phyloP scores from a whole-genome alignment of 1,139 yeast species.

The Suhomyces bokatorum region DNA sequence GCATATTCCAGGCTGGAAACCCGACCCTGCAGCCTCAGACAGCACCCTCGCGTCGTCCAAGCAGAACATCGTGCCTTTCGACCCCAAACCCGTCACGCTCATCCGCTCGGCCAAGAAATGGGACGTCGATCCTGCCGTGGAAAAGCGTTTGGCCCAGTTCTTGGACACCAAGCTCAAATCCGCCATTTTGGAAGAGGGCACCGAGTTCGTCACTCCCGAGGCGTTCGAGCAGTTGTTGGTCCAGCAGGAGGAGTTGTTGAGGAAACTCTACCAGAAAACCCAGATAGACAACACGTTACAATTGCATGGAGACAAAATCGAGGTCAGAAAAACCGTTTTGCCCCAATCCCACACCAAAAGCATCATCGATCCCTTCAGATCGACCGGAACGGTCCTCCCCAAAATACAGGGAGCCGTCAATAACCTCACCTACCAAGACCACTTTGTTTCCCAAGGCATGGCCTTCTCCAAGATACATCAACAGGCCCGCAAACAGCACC shows the following conservation, averaged over 20 bases:
- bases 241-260: constrained; percentile 35
- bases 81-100: constrained; percentile 33
- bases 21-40: constrained; percentile 41
- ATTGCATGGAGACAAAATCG: constrained; percentile 46
- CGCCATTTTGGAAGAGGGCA: constrained; percentile 44
- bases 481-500: constrained; percentile 65
- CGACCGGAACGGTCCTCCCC: constrained; percentile 40
- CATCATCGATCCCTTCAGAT: constrained; percentile 43
- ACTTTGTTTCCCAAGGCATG: constrained; percentile 73
- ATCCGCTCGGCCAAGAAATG: constrained; percentile 20
- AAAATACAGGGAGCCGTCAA: constrained; percentile 41
- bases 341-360: constrained; percentile 47
- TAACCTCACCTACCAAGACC: constrained; percentile 64
- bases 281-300: constrained; percentile 39
- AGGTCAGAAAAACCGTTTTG: constrained; percentile 44
- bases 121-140: constrained; percentile 31
- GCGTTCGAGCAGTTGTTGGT: constrained; percentile 35
- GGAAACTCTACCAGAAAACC: constrained; percentile 33
- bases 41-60: constrained; percentile 39
- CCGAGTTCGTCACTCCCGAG: constrained; percentile 37
- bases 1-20: constrained; percentile 67
- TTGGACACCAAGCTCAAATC: constrained; percentile 48
- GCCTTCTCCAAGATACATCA: constrained; percentile 70
- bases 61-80: constrained; percentile 32
- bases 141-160: constrained; percentile 51